Percentiles rank a stretch among this genome's conserved stretches.
phyloP scores from a whole-genome alignment of 345 rosid species.

The Lepidium didymum region DNA sequence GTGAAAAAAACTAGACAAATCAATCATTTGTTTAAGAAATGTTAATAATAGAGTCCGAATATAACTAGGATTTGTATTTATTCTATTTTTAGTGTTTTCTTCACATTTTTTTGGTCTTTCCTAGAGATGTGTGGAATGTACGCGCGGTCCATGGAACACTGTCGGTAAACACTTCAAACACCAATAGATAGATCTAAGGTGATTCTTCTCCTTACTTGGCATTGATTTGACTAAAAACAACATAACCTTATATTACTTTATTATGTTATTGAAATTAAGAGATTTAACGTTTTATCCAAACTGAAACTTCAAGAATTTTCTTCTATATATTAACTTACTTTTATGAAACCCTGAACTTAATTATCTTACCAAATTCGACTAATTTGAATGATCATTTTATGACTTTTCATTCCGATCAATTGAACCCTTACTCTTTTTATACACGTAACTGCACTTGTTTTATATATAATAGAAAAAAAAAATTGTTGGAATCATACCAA shows the following conservation, averaged over 20 bases:
- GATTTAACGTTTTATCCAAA: background rate
- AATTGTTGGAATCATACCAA: background rate
- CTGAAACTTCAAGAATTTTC: background rate
- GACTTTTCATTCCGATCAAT: background rate
- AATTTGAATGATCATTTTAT: background rate
- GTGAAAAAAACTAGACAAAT: too few species aligned
- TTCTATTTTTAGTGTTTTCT: too few species aligned
- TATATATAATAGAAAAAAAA: background rate
- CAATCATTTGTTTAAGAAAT: too few species aligned
- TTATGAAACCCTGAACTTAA: background rate
- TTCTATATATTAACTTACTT: background rate
- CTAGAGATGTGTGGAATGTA: background rate
- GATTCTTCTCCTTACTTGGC: background rate
- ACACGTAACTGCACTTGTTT: background rate
- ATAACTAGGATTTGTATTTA: too few species aligned
- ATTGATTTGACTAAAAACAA: background rate
- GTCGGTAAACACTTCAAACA: slow-evolving; percentile 13
- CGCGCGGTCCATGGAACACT: background rate
- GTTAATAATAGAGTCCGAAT: too few species aligned
- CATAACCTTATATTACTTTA: background rate
- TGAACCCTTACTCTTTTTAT: background rate
- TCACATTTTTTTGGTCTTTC: background rate
- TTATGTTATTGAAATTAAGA: background rate
- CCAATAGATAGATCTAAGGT: background rate
- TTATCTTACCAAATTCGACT: background rate